A percentile compares a stretch with the other conserved stretches of the same genome.
phyloP scores from a whole-genome alignment of 441 rosid genomes.

The Theobroma grandiflorum region DNA sequence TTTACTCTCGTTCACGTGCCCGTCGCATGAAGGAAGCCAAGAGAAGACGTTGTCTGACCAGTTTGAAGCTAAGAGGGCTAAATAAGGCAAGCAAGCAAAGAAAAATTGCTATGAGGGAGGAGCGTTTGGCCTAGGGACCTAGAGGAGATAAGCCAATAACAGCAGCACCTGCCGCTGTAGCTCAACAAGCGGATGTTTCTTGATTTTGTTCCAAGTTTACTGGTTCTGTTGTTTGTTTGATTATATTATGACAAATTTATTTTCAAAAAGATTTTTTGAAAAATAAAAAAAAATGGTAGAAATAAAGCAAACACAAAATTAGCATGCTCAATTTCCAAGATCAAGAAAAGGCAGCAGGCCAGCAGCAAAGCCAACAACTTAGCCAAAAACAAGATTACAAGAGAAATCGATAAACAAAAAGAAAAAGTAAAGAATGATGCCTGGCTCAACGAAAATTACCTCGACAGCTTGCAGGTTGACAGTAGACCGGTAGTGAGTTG shows the following conservation, averaged over 20 bases:
- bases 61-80: constrained; percentile 58
- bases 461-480: no score
- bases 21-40: constrained; percentile 52
- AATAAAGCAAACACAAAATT: no score
- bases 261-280: no score
- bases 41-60: constrained; percentile 54
- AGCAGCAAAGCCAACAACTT: no score
- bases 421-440: no score
- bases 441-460: no score
- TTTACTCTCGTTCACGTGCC: constrained; percentile 52
- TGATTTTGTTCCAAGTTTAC: neutral
- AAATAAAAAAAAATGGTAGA: no score
- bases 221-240: neutral
- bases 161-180: constrained; percentile 29
- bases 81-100: constrained; percentile 54
- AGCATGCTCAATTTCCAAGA: no score
- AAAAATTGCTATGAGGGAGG: constrained; percentile 74
- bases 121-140: constrained; percentile 57
- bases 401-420: no score
- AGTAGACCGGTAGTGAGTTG: no score
- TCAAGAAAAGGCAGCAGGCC: no score
- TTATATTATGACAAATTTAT: constrained; percentile 1
- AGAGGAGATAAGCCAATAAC: constrained; percentile 55
- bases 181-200: constrained; percentile 45
- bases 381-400: no score